Evolutionary conservation across 352 stramenopile genomes (phyloP).

Genomic region (Globisporangium takayamanum): DNA sequence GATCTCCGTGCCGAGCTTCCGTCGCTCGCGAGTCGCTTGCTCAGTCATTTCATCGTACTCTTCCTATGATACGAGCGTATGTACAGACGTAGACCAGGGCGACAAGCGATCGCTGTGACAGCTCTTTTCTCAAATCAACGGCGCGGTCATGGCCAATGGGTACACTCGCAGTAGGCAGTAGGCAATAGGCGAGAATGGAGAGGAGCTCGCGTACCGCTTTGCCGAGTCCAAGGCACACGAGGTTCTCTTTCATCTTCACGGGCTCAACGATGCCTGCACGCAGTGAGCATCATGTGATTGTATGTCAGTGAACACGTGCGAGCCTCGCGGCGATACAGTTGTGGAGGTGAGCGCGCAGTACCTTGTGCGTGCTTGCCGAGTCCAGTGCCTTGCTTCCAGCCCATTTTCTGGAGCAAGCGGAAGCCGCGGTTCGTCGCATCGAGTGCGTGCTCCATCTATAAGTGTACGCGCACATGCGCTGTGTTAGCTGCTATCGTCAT

Average conservation of each 20-base stretch:
- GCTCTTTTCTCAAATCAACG: background rate
- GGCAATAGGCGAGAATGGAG: background rate
- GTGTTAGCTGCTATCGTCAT: too few species aligned
- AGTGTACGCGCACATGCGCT: background rate
- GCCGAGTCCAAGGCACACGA: slow-evolving; percentile 47
- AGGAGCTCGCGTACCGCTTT: slow-evolving; percentile 27
- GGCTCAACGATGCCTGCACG: slow-evolving; percentile 44
- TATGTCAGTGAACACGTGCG: background rate
- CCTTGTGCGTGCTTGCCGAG: slow-evolving; percentile 48
- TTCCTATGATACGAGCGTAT: slow-evolving; percentile 17
- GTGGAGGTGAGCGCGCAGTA: background rate
- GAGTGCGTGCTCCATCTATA: slow-evolving; percentile 17
- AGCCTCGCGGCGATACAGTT: background rate
- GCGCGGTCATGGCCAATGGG: background rate
- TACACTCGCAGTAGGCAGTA: too few species aligned
- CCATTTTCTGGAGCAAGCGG: slow-evolving; percentile 53
- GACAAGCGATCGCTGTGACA: slow-evolving; percentile 7
- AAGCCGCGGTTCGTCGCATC: slow-evolving; percentile 52
- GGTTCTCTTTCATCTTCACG: slow-evolving; percentile 56
- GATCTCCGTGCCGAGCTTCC: slow-evolving; percentile 40
- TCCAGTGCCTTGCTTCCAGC: slow-evolving; percentile 43
- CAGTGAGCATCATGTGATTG: background rate
- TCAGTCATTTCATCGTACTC: slow-evolving; percentile 52
- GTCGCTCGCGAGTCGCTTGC: slow-evolving; percentile 43
- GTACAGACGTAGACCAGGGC: background rate